Percentiles rank a stretch among this genome's conserved stretches.
phyloP scores from a whole-genome alignment of 192 early-diverging fungal species.

The Martensiomyces pterosporus region DNA sequence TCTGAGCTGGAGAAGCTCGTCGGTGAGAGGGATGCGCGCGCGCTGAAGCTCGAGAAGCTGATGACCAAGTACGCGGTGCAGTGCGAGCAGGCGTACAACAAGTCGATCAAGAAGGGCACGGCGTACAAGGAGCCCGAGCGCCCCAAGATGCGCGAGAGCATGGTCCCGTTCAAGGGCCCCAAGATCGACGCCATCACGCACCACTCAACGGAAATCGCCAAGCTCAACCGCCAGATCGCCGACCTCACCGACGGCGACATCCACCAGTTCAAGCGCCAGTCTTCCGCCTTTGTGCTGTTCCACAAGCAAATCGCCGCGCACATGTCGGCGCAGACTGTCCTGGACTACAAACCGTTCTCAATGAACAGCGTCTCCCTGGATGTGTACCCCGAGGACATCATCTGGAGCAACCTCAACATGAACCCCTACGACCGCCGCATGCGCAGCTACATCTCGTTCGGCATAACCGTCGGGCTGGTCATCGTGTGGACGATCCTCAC shows the following conservation, averaged over 20 bases:
- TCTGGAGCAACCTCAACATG: constrained; percentile 76
- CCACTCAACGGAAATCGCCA: constrained; percentile 20
- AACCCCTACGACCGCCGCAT: constrained; percentile 49
- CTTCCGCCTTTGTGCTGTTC: constrained; percentile 83
- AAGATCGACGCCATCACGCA: constrained; percentile 62
- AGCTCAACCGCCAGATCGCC: constrained; percentile 42
- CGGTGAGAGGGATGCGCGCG: constrained; percentile 51
- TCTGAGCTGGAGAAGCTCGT: constrained; percentile 49
- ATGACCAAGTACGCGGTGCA: constrained; percentile 50
- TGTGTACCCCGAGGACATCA: constrained; percentile 68
- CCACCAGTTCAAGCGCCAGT: constrained; percentile 29
- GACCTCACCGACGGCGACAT: constrained; percentile 26
- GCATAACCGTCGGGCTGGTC: constrained; percentile 54
- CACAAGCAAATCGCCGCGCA: constrained; percentile 70
- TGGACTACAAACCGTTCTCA: constrained; percentile 56
- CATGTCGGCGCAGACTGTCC: constrained; percentile 64
- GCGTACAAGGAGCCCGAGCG: constrained; percentile 41
- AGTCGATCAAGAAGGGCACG: constrained; percentile 24
- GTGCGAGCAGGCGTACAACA: constrained; percentile 33
- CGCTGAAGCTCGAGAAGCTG: constrained; percentile 49
- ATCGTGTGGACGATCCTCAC: constrained; percentile 73
- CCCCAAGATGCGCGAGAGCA: constrained; percentile 53
- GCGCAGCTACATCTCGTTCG: constrained; percentile 54
- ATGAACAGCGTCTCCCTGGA: constrained; percentile 64
- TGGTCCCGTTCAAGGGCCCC: constrained; percentile 52